These are phyloP conservation scores for Zasmidium angulare DNA, from an alignment of 2,329 filamentous ascomycete species.

Conservation along the genomic window DNA sequence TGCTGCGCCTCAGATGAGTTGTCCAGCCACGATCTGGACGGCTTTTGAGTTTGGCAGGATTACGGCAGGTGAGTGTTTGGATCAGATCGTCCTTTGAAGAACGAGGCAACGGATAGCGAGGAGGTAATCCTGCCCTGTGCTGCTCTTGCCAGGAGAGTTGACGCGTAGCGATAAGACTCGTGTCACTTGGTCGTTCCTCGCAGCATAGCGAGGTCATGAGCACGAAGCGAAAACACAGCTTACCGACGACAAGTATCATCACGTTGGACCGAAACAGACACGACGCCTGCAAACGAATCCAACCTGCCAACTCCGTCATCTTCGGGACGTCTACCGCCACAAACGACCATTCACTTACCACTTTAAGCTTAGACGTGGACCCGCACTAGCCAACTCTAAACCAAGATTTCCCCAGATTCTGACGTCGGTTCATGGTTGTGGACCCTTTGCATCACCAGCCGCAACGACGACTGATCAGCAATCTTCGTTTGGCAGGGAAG, in stretches of 20 bases:
- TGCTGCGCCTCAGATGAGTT: not conserved
- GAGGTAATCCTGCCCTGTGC: not conserved
- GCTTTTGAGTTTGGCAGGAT: not conserved
- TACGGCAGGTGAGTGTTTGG: not conserved
- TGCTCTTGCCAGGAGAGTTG: not conserved
- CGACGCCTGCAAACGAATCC: not conserved
- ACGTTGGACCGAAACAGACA: too few relatives aligned
- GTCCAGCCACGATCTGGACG: not conserved
- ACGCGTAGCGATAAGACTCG: too few relatives aligned
- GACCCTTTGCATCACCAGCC: not conserved
- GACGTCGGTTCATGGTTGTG: not conserved
- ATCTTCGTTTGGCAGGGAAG: not conserved
- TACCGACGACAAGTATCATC: too few relatives aligned
- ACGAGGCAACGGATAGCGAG: too few relatives aligned
- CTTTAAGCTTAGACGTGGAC: not conserved
- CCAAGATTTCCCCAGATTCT: conserved; percentile 1
- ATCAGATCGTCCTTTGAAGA: not conserved
- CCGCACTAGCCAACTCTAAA: not conserved
- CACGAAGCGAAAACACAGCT: too few relatives aligned
- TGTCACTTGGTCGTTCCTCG: too few relatives aligned
- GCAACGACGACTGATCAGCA: not conserved
- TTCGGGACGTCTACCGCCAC: too few relatives aligned
- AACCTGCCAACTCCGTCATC: not conserved
- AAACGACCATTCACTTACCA: not conserved
- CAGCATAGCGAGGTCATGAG: too few relatives aligned